Percentiles rank a stretch among this genome's conserved stretches.
Evolutionary conservation across 2,329 filamentous ascomycete species (phyloP).

Genomic region (Teratosphaeria destructans): DNA sequence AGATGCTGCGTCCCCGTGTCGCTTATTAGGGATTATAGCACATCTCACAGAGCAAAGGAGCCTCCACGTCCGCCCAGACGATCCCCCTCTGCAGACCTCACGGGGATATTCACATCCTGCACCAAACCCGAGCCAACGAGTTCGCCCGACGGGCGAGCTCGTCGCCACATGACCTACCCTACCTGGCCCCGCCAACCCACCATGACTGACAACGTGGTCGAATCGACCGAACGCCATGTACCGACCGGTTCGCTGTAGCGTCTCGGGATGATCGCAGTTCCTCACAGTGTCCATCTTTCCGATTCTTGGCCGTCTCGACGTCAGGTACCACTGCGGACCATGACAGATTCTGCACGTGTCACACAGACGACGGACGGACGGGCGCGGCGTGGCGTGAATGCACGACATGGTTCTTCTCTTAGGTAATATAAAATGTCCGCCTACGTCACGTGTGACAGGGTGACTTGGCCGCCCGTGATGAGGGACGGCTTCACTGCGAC

Average conservation of each 20-base stretch:
- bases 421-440: not conserved
- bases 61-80: not conserved
- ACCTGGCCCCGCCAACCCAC: not conserved
- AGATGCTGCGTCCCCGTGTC: not conserved
- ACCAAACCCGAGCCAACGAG: not conserved
- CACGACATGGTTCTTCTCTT: not conserved
- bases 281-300: not conserved
- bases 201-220: not conserved
- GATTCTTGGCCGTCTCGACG: not conserved
- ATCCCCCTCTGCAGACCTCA: not conserved
- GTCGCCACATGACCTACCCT: not conserved
- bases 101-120: not conserved
- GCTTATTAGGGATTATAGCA: not conserved
- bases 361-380: conserved; percentile 39
- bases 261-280: not conserved
- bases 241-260: not conserved
- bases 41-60: not conserved
- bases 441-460: not conserved
- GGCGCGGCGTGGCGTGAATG: not conserved
- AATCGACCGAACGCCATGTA: not conserved
- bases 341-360: not conserved
- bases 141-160: not conserved
- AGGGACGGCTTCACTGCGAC: not conserved
- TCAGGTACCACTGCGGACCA: not conserved
- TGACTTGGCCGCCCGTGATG: not conserved